Base-by-base conservation (phyloP, 441 rosid genomes). In the Gossypium aridum region DNA sequence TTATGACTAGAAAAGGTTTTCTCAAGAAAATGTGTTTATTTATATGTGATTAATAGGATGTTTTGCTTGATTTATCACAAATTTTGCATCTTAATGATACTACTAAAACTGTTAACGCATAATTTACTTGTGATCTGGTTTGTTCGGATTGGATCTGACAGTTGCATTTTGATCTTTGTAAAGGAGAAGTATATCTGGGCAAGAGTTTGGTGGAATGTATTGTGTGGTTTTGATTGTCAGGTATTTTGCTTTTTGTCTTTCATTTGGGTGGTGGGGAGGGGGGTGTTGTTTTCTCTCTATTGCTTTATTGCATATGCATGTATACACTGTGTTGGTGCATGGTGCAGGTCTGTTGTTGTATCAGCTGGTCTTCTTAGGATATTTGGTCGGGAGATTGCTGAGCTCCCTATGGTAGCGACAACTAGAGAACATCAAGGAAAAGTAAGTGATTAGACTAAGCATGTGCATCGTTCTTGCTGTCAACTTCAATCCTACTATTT, bases 331-430 rank as follows among this genome's bases (percentile, higher is more conserved):
- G 57, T 54, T 56, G 17, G 8, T 56, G 51, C 63, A 67, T 83
- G 76, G 43, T 59, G 22, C 85, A 96, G 98, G 80, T 82, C 89
- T 64, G 84, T 87, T 78, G 96, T 92, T 81, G 96, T 92, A 57
- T 93, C 98, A 72, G 98, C 98, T 81, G 98, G 97, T 59, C 89
- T 93, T 83, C 91, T 96, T 68, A 88, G 99, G 84, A 83, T 92
- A 64, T 90, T 96, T 76, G 97, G 96, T 54, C 86, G 76, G 85
- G 91, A 94, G 81, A 90, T 92, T 80, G 98, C 98, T 22, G 99
- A 96, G 83, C 98, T 96, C 77, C 99, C 99, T 75, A 82, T 96
- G 63, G 98, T 96, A 37, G 98, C 98, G 9, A 94, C 99, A 22
- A 83, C 88, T 76, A 78, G 91, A 84, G 91, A 89, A 77, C 87